These are phyloP conservation scores for Pigoraptor vietnamica DNA, from an alignment of 78 protist genomes.

Conservation along the genomic window DNA sequence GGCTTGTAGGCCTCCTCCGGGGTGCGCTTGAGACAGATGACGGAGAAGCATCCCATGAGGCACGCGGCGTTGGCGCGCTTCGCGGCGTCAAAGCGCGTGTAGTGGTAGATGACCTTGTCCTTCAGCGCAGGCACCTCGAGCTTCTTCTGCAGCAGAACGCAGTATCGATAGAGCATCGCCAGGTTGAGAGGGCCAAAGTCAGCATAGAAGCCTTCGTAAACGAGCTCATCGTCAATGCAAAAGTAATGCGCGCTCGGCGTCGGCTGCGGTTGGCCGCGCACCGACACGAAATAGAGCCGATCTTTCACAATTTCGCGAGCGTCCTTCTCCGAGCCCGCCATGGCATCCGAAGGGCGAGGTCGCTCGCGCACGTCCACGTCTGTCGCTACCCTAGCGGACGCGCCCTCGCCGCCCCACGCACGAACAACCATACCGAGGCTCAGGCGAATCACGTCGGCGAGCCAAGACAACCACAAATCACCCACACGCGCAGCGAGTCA, in stretches of 20 bases:
- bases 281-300: background rate
- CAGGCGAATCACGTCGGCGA: too few relatives aligned
- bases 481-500: too few relatives aligned
- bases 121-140: background rate
- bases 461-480: too few relatives aligned
- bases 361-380: too few relatives aligned
- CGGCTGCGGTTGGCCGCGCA: background rate
- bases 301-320: background rate
- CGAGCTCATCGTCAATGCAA: constrained; percentile 43
- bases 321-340: background rate
- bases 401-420: too few relatives aligned
- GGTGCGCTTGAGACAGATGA: background rate
- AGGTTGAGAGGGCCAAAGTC: constrained; percentile 90
- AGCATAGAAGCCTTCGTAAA: constrained; percentile 65
- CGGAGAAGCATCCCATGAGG: constrained; percentile 21
- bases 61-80: constrained; percentile 33
- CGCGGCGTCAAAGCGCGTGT: background rate
- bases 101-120: background rate
- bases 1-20: constrained; percentile 37
- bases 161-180: constrained; percentile 19
- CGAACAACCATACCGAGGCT: too few relatives aligned
- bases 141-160: background rate
- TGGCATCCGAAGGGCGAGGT: too few relatives aligned
- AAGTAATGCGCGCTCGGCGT: background rate
- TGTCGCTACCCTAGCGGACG: too few relatives aligned